Evolutionary conservation across 2,329 filamentous ascomycete genomes (phyloP).

Genomic region (Microdochium paspali): DNA sequence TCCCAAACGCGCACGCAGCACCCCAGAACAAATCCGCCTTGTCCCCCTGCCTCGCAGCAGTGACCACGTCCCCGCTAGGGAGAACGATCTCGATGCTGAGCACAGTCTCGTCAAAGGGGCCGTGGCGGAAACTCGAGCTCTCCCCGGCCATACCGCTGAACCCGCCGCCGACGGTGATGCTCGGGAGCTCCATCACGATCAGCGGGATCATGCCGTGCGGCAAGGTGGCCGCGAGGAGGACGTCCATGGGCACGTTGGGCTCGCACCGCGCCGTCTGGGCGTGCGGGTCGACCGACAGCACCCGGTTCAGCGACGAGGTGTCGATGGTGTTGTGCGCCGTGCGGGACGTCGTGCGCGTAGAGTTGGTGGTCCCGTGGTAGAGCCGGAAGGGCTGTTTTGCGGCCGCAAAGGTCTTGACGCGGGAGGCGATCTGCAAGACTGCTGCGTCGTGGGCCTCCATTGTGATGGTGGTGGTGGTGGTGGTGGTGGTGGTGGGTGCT

Average conservation of each 20-base stretch:
- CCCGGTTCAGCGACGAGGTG: slow-evolving; percentile 52
- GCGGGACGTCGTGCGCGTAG: slow-evolving; percentile 50
- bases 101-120: slow-evolving; percentile 55
- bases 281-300: slow-evolving; percentile 48
- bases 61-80: slow-evolving; percentile 46
- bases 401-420: slow-evolving; percentile 32
- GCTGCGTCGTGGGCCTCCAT: slow-evolving; percentile 35
- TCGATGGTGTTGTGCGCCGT: slow-evolving; percentile 50
- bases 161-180: slow-evolving; percentile 61
- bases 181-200: slow-evolving; percentile 63
- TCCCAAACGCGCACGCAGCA: slow-evolving; percentile 56
- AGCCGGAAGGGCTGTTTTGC: slow-evolving; percentile 54
- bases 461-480: background rate
- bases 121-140: slow-evolving; percentile 58
- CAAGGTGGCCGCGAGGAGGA: slow-evolving; percentile 48
- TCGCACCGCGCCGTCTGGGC: slow-evolving; percentile 53
- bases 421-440: slow-evolving; percentile 31
- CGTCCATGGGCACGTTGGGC: slow-evolving; percentile 62
- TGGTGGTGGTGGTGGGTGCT: background rate
- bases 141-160: slow-evolving; percentile 60
- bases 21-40: slow-evolving; percentile 54
- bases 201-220: slow-evolving; percentile 47
- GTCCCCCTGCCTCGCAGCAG: slow-evolving; percentile 42
- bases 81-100: slow-evolving; percentile 56
- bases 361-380: slow-evolving; percentile 70